Evolutionary conservation across 2,329 filamentous ascomycete genomes (phyloP), one percentile per base, ranked within the genome.

Genomic region (Trichoderma citrinoviride): DNA sequence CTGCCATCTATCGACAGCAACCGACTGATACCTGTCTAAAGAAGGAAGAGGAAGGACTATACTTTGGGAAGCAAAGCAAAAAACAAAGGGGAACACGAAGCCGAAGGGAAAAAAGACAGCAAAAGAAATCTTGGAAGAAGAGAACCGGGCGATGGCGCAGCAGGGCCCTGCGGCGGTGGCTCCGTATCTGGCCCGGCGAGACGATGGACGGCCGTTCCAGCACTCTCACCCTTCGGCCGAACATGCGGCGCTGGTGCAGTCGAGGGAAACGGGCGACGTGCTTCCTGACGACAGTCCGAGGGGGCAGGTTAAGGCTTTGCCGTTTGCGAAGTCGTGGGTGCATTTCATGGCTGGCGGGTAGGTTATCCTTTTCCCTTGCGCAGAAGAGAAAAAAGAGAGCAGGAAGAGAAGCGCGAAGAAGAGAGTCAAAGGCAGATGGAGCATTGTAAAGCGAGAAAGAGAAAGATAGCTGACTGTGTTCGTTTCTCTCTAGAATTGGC

Each of bases 341-440:
- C 93, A 97, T 81, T 89, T 97, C 73, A 85, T 97, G 65, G 93
- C 93, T 62, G 93, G 93, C 83, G 93, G 88, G 92, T 96, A 85
- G 73, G 85, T 80, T 54, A 19, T 55, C 15, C 17, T 25, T 23
- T 7, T 44, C 1, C 37, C 21, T 25, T 3, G 27, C 17, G 5
- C 1, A 1, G 4, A 19, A 17, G 15, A 21, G 21, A 19, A 15
- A 19, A 47, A 19, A 25, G 12, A 8, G 5, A 19, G 29, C 4
- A 17, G 5, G 8, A 37, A 29, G 19, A 21, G 27, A 23, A 29
- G 12, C n/a, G n/a, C n/a, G n/a, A n/a, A n/a, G n/a, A n/a, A n/a
- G n/a, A n/a, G n/a, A n/a, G n/a, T n/a, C n/a, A n/a, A n/a, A n/a
- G n/a, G n/a, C n/a, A n/a, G 33, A 12, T 12, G 1, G 33, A 37